A percentile compares a stretch with the other conserved stretches of the same genome.
phyloP scores from a whole-genome alignment of 108 stramenopile genomes.

The Seminavis robusta region DNA sequence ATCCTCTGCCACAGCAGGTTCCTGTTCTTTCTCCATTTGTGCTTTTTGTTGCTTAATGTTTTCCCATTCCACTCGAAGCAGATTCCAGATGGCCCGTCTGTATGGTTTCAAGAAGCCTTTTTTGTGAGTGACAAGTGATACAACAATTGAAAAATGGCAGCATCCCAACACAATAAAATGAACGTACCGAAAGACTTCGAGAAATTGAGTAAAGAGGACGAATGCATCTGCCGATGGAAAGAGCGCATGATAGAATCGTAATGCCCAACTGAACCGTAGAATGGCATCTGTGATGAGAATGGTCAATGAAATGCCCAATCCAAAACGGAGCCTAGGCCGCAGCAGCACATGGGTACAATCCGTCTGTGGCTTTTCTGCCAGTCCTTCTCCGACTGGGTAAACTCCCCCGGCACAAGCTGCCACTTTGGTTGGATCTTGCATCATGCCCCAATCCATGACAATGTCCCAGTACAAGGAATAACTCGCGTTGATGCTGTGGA shows the following conservation, averaged over 20 bases:
- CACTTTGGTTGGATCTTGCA: conserved; percentile 54
- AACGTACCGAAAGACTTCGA: conserved; percentile 50
- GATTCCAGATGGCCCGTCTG: conserved; percentile 78
- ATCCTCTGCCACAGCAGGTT: neutral
- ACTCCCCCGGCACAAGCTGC: conserved; percentile 38
- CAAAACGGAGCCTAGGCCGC: conserved; percentile 72
- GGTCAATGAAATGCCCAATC: conserved; percentile 44
- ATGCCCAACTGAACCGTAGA: conserved; percentile 66
- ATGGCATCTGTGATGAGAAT: conserved; percentile 63
- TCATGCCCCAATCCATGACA: conserved; percentile 90
- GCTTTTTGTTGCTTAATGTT: conserved; percentile 69
- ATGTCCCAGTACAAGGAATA: conserved; percentile 80
- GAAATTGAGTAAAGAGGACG: conserved; percentile 74
- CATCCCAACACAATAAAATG: neutral
- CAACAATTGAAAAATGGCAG: neutral
- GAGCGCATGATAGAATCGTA: conserved; percentile 54
- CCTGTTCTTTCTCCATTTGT: conserved; percentile 11
- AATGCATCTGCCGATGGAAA: conserved; percentile 68
- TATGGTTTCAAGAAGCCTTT: conserved; percentile 29
- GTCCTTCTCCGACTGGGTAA: neutral
- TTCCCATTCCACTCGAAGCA: conserved; percentile 89
- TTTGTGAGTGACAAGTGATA: neutral
- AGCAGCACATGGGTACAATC: conserved; percentile 52
- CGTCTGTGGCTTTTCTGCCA: neutral
- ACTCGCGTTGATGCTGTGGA: conserved; percentile 51